Evolutionary conservation across 2,329 filamentous ascomycete species (phyloP).

Genomic region (Sarocladiaceae sp.): DNA sequence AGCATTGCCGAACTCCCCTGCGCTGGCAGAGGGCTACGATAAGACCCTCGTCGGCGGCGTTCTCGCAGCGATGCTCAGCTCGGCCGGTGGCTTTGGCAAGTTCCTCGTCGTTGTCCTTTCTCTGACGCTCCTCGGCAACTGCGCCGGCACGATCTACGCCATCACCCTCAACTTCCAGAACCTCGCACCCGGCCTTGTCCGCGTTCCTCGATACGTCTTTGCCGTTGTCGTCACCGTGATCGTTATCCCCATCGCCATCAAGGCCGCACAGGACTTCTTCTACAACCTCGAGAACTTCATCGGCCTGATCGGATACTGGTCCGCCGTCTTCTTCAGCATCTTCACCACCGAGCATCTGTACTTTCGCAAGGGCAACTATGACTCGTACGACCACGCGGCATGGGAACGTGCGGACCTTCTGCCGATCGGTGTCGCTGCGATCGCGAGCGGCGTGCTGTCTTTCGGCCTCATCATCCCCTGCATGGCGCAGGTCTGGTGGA

Average conservation of each 20-base stretch:
- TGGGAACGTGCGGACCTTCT: constrained; percentile 41
- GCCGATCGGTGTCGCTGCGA: constrained; percentile 40
- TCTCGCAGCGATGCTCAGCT: constrained; percentile 51
- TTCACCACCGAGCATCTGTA: constrained; percentile 41
- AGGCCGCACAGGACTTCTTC: constrained; percentile 45
- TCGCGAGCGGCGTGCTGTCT: constrained; percentile 38
- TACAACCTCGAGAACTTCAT: constrained; percentile 51
- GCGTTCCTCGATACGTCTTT: constrained; percentile 51
- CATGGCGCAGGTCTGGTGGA: constrained; percentile 56
- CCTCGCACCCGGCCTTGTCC: constrained; percentile 47
- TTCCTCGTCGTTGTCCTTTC: constrained; percentile 55
- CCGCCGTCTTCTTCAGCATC: constrained; percentile 46
- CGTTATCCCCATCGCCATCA: constrained; percentile 52
- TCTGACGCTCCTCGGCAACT: constrained; percentile 52
- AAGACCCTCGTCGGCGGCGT: constrained; percentile 50
- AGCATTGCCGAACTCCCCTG: constrained; percentile 45
- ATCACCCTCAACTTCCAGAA: constrained; percentile 61
- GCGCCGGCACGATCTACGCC: constrained; percentile 54
- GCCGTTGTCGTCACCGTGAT: constrained; percentile 51
- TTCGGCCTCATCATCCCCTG: constrained; percentile 50
- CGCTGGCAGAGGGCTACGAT: constrained; percentile 49
- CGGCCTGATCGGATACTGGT: constrained; percentile 53
- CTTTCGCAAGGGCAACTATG: constrained; percentile 38
- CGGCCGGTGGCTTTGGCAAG: constrained; percentile 53
- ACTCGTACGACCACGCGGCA: constrained; percentile 37